A percentile compares a stretch with the other conserved stretches of the same genome.
Conservation (phyloP, 768 basidiomycete species). For the Rhodotorula sphaerocarpa region DNA sequence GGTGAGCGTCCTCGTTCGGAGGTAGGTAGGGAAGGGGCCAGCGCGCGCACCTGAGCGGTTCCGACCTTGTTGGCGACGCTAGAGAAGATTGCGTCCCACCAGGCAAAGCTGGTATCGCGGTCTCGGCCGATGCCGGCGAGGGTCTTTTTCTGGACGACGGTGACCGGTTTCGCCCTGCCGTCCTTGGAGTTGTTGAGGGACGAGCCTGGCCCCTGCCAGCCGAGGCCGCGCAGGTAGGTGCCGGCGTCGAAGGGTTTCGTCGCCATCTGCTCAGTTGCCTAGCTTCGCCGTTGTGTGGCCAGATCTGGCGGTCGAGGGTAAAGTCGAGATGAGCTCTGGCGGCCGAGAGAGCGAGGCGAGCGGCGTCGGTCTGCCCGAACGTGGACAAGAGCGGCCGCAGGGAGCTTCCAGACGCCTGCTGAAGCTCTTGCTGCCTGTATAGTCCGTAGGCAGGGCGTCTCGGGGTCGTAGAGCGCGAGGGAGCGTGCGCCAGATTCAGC, state of each 20-base stretch:
- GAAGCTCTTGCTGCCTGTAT: too few relatives aligned
- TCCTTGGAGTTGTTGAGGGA: conserved; percentile 23
- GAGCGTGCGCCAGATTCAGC: too few relatives aligned
- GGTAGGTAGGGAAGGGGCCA: background rate
- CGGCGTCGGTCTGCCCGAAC: too few relatives aligned
- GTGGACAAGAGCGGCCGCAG: too few relatives aligned
- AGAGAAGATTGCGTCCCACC: conserved; percentile 38
- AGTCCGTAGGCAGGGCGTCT: too few relatives aligned
- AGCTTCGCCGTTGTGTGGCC: too few relatives aligned
- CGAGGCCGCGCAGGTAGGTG: conserved; percentile 34
- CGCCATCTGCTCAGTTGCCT: background rate
- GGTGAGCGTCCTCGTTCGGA: too few relatives aligned
- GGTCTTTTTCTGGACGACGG: conserved; percentile 37
- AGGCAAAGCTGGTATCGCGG: conserved; percentile 36
- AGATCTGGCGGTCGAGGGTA: too few relatives aligned
- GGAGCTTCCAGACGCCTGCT: too few relatives aligned
- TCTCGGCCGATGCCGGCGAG: conserved; percentile 36
- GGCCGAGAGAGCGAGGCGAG: too few relatives aligned
- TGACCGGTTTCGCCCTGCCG: conserved; percentile 35
- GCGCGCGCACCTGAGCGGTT: background rate
- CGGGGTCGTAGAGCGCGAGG: too few relatives aligned
- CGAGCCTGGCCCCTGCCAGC: conserved; percentile 34
- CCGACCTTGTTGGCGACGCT: conserved; percentile 33
- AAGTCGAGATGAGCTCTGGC: too few relatives aligned
- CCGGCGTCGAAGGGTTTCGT: conserved; percentile 24